phyloP scores from a whole-genome alignment of 305 asterid genomes.

The Nicotiana rustica region DNA sequence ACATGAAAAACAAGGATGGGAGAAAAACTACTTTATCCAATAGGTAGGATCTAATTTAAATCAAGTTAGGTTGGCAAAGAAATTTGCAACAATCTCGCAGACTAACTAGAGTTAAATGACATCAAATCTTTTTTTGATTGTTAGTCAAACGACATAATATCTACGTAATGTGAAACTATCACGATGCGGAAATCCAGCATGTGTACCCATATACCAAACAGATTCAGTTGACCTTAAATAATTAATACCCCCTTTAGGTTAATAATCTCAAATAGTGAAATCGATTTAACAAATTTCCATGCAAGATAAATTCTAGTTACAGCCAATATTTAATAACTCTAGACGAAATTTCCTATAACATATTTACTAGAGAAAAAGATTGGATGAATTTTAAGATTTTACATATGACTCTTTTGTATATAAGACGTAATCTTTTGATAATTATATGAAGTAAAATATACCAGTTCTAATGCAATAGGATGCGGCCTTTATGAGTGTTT shows the following conservation, averaged over 20 bases:
- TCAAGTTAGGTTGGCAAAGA: background rate
- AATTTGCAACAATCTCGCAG: background rate
- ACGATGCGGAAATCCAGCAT: background rate
- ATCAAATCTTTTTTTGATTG: background rate
- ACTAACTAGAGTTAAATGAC: background rate
- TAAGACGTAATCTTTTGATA: constrained; percentile 1
- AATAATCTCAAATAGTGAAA: constrained; percentile 20
- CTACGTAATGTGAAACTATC: constrained; percentile 11
- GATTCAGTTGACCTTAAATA: background rate
- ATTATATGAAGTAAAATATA: background rate
- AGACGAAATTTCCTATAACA: background rate
- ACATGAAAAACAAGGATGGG: constrained; percentile 13
- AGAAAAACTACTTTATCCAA: constrained; percentile 17
- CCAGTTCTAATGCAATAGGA: background rate
- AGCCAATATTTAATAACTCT: background rate
- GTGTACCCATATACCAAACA: background rate
- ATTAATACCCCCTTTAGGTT: background rate
- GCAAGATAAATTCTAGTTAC: background rate
- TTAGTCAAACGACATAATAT: constrained; percentile 12
- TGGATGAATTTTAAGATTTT: constrained; percentile 14
- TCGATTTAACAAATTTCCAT: background rate
- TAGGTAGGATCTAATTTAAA: constrained; percentile 6
- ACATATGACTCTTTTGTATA: background rate
- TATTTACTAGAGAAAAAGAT: background rate
- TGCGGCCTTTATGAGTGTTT: background rate